Conservation (phyloP, 179 eudicot genomes). For the Drosera spatulata region DNA sequence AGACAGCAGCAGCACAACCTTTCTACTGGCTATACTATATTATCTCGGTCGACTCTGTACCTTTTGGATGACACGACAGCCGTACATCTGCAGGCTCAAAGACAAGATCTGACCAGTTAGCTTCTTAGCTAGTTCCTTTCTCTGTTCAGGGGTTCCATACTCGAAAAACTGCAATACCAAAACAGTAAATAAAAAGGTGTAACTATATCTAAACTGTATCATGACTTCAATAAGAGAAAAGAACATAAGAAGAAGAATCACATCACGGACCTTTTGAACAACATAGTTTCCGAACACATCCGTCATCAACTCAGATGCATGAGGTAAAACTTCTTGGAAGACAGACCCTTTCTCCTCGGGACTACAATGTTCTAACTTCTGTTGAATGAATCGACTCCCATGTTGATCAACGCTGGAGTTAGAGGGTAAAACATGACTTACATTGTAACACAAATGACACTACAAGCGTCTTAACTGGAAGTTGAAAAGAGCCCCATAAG, state of each 20-base stretch:
- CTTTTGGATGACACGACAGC: conserved; percentile 50
- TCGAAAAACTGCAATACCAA: conserved; percentile 28
- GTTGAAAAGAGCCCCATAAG: neutral
- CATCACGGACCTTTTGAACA: conserved; percentile 34
- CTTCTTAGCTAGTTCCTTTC: conserved; percentile 41
- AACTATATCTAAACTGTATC: neutral
- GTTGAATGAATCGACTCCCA: conserved; percentile 49
- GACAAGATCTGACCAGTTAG: conserved; percentile 36
- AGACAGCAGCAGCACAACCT: no score
- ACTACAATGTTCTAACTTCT: conserved; percentile 40
- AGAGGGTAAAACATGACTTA: conserved; percentile 1
- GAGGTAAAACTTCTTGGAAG: conserved; percentile 34
- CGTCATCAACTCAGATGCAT: conserved; percentile 37
- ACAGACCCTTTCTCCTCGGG: conserved; percentile 35
- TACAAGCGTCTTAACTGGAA: neutral
- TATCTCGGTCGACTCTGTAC: conserved; percentile 4
- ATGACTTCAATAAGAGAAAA: no score
- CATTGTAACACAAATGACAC: neutral
- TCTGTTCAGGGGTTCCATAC: conserved; percentile 41
- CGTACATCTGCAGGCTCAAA: conserved; percentile 49
- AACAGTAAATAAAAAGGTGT: neutral
- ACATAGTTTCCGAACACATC: conserved; percentile 56
- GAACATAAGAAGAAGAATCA: neutral
- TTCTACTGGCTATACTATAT: no score
- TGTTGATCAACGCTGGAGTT: conserved; percentile 36